phyloP scores from a whole-genome alignment of 202 grass and related monocot species.

The Setaria italica region DNA sequence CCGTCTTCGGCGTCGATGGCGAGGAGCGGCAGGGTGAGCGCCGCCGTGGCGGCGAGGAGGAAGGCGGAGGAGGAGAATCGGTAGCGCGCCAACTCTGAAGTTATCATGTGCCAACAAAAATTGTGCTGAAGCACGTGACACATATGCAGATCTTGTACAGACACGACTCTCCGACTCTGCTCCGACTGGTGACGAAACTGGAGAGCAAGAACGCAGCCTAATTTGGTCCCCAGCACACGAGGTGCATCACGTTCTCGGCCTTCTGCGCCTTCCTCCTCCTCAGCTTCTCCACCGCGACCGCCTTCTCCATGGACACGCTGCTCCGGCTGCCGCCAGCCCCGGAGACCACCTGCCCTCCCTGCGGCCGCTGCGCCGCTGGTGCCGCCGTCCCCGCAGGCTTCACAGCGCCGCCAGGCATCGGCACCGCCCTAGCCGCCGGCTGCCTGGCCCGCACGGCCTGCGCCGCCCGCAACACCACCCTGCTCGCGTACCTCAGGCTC shows the following conservation, averaged over 20 bases:
- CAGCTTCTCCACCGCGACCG: conserved; percentile 36
- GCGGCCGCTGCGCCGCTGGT: not conserved
- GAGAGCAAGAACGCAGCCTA: not conserved
- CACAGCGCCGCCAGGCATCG: conserved; percentile 1
- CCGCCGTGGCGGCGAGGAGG: no score
- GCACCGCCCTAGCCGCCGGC: conserved; percentile 19
- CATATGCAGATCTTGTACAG: no score
- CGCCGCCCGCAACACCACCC: conserved; percentile 36
- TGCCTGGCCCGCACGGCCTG: conserved; percentile 38
- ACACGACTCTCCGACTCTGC: no score
- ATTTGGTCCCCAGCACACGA: conserved; percentile 66
- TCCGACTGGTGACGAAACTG: no score
- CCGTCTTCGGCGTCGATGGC: no score
- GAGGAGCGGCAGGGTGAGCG: no score
- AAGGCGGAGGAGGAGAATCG: no score
- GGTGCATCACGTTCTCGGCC: conserved; percentile 48
- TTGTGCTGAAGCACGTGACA: no score
- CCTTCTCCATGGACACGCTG: conserved; percentile 10
- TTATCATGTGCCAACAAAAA: no score
- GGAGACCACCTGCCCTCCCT: conserved; percentile 38
- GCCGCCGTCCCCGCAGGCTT: conserved; percentile 22
- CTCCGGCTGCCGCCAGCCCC: not conserved
- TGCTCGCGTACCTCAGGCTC: conserved; percentile 55
- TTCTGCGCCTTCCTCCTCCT: conserved; percentile 49
- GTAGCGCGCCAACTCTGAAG: no score